Evolutionary conservation across 2,329 filamentous ascomycete genomes (phyloP), one percentile per base, ranked within the genome.

Genomic region (Alternaria sp.): DNA sequence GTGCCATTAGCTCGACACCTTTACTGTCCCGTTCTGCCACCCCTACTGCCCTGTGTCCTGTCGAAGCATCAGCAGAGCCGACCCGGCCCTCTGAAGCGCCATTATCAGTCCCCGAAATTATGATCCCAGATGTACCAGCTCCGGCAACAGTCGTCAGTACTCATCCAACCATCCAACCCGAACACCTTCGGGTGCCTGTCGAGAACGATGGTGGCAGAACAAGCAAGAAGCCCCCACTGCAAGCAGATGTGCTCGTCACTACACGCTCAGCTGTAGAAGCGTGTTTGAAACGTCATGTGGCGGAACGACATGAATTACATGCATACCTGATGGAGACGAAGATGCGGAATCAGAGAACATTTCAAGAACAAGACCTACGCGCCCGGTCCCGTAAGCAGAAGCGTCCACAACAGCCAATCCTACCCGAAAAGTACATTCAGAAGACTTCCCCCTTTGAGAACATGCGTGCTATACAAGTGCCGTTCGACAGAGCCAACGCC

Each of bases 261-360:
- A 49, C 65, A 17, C 63, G 51, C n/a, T 49, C 46, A 36, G 58
- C 52, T 10, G 54, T 73, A 25, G 65, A 69, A 7, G 21, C 49
- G 17, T 67, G 62, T 21, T 46, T 74, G 10, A 65, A 56, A 32
- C 59, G 60, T 15, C 66, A 69, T 36, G 28, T 74, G 15, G 49
- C 49, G 13, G 58, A 65, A 5, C 58, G 67, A 17, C 59, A 65
- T 23, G 61, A 67, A 61, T 32, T 54, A 40, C 71, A 74, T 52
- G 72, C 72, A 13, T 61, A 66, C 47, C 19, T 66, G 12, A 64
- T 61, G 8, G 62, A 61, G 36, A 61, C 65, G 11, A 47, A 50
- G 47, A 60, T 75, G 65, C 66, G 64, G 44, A 64, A 68, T 21
- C 67, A 76, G 36, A 65, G 74, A 51, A 68, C 59, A 11, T 72